These are phyloP conservation scores for Calonectria hongkongensis DNA, from an alignment of 2,329 filamentous ascomycete species.

Conservation along the genomic window DNA sequence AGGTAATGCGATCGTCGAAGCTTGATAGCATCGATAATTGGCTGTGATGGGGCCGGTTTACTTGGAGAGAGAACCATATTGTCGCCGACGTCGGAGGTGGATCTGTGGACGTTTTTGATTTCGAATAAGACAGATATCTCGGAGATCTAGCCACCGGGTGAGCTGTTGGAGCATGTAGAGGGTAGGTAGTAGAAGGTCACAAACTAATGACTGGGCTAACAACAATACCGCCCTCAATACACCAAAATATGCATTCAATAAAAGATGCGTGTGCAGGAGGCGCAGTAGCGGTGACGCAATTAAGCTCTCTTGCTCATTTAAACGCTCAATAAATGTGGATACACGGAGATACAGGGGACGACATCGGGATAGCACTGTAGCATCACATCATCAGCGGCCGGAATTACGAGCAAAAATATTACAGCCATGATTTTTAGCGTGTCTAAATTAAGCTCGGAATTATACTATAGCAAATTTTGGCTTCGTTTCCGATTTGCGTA, in stretches of 20 bases:
- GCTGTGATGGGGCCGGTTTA: not conserved
- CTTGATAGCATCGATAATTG: slow-evolving; percentile 19
- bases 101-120: not conserved
- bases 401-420: not conserved
- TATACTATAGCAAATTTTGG: not conserved
- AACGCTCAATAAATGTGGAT: slow-evolving; percentile 23
- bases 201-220: not conserved
- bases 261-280: not conserved
- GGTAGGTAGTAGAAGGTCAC: too few species aligned
- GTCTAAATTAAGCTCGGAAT: not conserved
- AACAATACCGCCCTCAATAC: not conserved
- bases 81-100: too few species aligned
- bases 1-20: slow-evolving; percentile 24
- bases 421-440: too few species aligned
- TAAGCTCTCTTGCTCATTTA: not conserved
- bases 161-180: not conserved
- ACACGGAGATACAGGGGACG: slow-evolving; percentile 15
- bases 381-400: not conserved
- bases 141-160: not conserved
- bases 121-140: not conserved
- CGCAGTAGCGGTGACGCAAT: not conserved
- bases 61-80: slow-evolving; percentile 19
- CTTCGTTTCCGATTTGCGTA: not conserved
- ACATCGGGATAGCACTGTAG: slow-evolving; percentile 17
- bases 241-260: not conserved